Percentiles rank a stretch among this genome's conserved stretches.
These are phyloP conservation scores for Monosporozyma yasuniensis DNA, from an alignment of 805 yeast genomes.

Conservation along the genomic window DNA sequence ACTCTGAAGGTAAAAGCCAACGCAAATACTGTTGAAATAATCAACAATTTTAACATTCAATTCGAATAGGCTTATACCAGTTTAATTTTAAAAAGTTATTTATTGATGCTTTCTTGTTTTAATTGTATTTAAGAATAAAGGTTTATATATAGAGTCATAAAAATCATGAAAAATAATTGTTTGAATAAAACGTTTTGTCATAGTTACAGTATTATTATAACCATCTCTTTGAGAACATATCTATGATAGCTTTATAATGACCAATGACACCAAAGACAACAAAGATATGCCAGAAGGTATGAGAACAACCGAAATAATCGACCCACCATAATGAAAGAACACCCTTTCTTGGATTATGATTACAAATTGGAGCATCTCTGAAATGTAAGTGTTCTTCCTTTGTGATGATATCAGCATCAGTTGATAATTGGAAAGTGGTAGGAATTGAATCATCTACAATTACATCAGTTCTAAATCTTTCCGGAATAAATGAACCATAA, in stretches of 20 bases:
- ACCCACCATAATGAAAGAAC: slow-evolving; percentile 73
- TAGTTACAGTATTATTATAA: neutral
- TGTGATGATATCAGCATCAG: slow-evolving; percentile 25
- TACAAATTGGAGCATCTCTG: slow-evolving; percentile 34
- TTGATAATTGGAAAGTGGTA: slow-evolving; percentile 27
- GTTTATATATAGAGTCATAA: slow-evolving; percentile 1
- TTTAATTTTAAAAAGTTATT: neutral
- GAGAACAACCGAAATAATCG: slow-evolving; percentile 67
- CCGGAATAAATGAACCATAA: slow-evolving; percentile 84
- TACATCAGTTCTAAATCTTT: slow-evolving; percentile 72
- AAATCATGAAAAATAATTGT: neutral
- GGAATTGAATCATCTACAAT: slow-evolving; percentile 39
- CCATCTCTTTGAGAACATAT: slow-evolving; percentile 48
- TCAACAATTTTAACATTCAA: neutral
- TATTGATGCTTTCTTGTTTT: neutral
- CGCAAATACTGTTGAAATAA: too few relatives aligned
- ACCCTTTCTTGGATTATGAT: slow-evolving; percentile 5
- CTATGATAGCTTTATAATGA: slow-evolving; percentile 72
- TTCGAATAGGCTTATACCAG: neutral
- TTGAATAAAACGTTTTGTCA: neutral
- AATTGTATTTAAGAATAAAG: neutral
- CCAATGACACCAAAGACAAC: slow-evolving; percentile 86
- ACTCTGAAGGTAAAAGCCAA: too few relatives aligned
- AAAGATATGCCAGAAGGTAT: slow-evolving; percentile 88
- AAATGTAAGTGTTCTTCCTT: slow-evolving; percentile 33